Percentiles rank a stretch among this genome's conserved stretches.
phyloP scores from a whole-genome alignment of 768 basidiomycete species.

The Podaxis carcinomalis region DNA sequence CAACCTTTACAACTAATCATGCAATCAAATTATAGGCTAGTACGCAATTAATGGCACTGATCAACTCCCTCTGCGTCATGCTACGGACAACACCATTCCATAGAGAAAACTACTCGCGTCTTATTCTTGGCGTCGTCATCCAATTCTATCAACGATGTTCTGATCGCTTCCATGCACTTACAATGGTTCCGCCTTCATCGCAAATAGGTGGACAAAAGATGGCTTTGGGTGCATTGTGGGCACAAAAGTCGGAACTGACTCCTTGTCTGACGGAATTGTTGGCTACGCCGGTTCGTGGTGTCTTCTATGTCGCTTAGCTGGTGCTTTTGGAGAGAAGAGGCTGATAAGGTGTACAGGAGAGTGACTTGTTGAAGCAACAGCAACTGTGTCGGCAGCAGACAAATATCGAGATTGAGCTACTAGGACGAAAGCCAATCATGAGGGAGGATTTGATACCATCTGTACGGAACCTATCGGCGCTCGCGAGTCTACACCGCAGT shows the following conservation, averaged over 20 bases:
- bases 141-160: slow-evolving; percentile 96
- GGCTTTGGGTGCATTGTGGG: slow-evolving; percentile 74
- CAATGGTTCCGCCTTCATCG: slow-evolving; percentile 40
- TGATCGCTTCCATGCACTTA: slow-evolving; percentile 77
- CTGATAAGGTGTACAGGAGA: slow-evolving; percentile 27
- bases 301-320: background rate
- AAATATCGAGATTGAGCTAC: slow-evolving; percentile 66
- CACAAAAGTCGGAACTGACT: slow-evolving; percentile 77
- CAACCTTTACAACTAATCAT: background rate
- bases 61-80: slow-evolving; percentile 91
- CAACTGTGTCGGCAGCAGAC: slow-evolving; percentile 76
- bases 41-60: slow-evolving; percentile 80
- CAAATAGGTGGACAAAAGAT: slow-evolving; percentile 20
- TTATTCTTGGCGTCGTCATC: slow-evolving; percentile 90
- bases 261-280: slow-evolving; percentile 68
- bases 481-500: slow-evolving; percentile 82
- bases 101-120: slow-evolving; percentile 88
- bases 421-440: slow-evolving; percentile 49
- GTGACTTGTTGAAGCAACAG: slow-evolving; percentile 35
- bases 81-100: slow-evolving; percentile 91
- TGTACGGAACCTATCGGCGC: slow-evolving; percentile 62
- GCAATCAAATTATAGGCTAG: slow-evolving; percentile 50
- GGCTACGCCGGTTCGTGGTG: slow-evolving; percentile 40
- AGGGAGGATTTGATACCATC: slow-evolving; percentile 69
- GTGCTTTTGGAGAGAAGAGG: background rate